Evolutionary conservation across 495 filamentous ascomycete species (phyloP).

Genomic region (Penicillium canescens): DNA sequence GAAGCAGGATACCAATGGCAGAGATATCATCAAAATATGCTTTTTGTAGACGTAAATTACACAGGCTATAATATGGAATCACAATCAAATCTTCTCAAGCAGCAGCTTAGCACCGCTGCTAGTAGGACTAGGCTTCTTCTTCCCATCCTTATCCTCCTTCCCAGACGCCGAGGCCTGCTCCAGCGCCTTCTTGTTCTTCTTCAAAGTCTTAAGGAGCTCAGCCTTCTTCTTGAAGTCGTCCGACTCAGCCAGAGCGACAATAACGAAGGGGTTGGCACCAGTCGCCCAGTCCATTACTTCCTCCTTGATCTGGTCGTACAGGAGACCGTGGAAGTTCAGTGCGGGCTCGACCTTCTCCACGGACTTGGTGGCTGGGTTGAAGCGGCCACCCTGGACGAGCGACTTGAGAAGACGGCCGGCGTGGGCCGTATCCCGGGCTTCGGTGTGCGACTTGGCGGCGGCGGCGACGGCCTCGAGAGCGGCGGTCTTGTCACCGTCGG

Average conservation of each 20-base stretch:
- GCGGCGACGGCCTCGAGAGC: slow-evolving; percentile 72
- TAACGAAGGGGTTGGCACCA: slow-evolving; percentile 76
- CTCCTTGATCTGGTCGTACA: slow-evolving; percentile 75
- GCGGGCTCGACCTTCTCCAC: slow-evolving; percentile 71
- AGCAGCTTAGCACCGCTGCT: slow-evolving; percentile 47
- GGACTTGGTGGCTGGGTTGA: slow-evolving; percentile 66
- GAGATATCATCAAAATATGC: slow-evolving; percentile 7
- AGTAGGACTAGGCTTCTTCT: slow-evolving; percentile 39
- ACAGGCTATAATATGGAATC: slow-evolving; percentile 18
- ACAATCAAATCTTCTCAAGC: slow-evolving; percentile 41
- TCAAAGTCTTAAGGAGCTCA: slow-evolving; percentile 64
- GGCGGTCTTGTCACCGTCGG: slow-evolving; percentile 66
- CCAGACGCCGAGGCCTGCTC: slow-evolving; percentile 46
- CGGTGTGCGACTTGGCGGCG: slow-evolving; percentile 64
- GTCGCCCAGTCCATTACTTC: slow-evolving; percentile 84
- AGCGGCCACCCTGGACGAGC: slow-evolving; percentile 82
- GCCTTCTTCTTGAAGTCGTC: slow-evolving; percentile 68
- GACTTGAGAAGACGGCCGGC: slow-evolving; percentile 88
- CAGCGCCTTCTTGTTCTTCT: slow-evolving; percentile 54
- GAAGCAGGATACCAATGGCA: background rate
- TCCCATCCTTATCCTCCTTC: slow-evolving; percentile 30
- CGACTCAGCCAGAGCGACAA: slow-evolving; percentile 77
- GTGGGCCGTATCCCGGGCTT: slow-evolving; percentile 54
- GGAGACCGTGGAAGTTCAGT: slow-evolving; percentile 73
- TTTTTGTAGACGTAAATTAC: slow-evolving; percentile 18